Base-by-base conservation (phyloP, 2,329 filamentous ascomycete species). In the Ophiostoma sp. region DNA sequence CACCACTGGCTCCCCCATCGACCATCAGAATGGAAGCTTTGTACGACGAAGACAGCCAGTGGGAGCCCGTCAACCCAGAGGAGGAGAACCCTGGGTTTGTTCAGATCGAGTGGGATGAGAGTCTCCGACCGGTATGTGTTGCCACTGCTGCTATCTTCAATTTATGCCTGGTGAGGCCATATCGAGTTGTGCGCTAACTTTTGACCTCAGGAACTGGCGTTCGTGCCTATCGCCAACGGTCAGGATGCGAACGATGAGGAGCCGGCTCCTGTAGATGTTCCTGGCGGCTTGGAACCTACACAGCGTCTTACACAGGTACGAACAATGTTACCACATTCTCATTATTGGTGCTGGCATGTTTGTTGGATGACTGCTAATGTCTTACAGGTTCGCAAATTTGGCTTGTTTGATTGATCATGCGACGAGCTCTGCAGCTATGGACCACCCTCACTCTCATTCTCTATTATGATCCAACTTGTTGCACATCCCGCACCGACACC, bases 401-500 rank as follows among this genome's bases (percentile, higher is more conserved):
- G 81, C 4, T 75, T 83, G 2, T 82, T 82, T 45, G 75, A 75
- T 50, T 77, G 45, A 75, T 61, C 8, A 7, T 12, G 22, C 19
- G 3, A 3, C 11, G 12, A 25, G 12, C 5, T 19, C 25, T 5
- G 33, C 7, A 4, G 9, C n/a, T 33, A 45, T 42, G 36, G 22
- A 4, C 36, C 36, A 45, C 61, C 68, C 22, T 33, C 69, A 11
- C 68, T 22, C 0, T 19, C 36, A 12, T 72, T 28, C 45, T 69
- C 72, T 59, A 77, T 70, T 9, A 77, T 42, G 71, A 97, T 85
- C 91, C 94, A 97, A 80, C 91, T 97, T 22, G 95, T 97, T 61
- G 95, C 95, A 82, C 94, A 97, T 1, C 95, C 95, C n/a, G 93
- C 94, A 31, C 91, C 93, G 69, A 97, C 86, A 69, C 83, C 83